Evolutionary conservation across 2,329 filamentous ascomycete genomes (phyloP).

Genomic region (Colletotrichum tabaci): DNA sequence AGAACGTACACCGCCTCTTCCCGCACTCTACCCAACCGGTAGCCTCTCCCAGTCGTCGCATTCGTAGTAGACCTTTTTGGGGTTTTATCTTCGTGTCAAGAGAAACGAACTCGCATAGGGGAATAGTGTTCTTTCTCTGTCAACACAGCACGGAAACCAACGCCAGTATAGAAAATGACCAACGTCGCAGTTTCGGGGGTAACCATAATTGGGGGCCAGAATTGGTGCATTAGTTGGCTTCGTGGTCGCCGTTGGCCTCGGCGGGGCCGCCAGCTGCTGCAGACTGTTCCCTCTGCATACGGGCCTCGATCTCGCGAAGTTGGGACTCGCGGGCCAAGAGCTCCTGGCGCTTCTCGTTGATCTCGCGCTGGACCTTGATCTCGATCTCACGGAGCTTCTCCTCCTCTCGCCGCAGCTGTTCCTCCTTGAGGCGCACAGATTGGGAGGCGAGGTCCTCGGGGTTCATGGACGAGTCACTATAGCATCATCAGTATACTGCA

Average conservation of each 20-base stretch:
- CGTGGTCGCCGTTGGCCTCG: slow-evolving; percentile 71
- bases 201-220: slow-evolving; percentile 40
- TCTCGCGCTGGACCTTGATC: slow-evolving; percentile 99
- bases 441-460: slow-evolving; percentile 97
- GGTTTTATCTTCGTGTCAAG: slow-evolving; percentile 51
- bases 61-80: slow-evolving; percentile 45
- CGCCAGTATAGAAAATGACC: slow-evolving; percentile 64
- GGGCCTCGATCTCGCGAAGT: slow-evolving; percentile 97
- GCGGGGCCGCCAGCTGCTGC: slow-evolving; percentile 56
- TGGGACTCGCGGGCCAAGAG: slow-evolving; percentile 97
- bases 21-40: slow-evolving; percentile 40
- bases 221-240: slow-evolving; percentile 60
- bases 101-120: slow-evolving; percentile 57
- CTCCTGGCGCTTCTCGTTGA: slow-evolving; percentile 99
- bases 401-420: slow-evolving; percentile 98
- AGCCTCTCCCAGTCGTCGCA: slow-evolving; percentile 43
- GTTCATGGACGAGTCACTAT: slow-evolving; percentile 91
- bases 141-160: slow-evolving; percentile 62
- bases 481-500: slow-evolving; percentile 47
- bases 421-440: slow-evolving; percentile 98
- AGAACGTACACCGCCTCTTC: slow-evolving; percentile 35
- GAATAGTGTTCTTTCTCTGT: slow-evolving; percentile 61
- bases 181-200: slow-evolving; percentile 58
- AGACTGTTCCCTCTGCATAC: slow-evolving; percentile 91
- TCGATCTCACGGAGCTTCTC: slow-evolving; percentile 99